Evolutionary conservation across 1,284 basidiomycete species (phyloP).

Genomic region (Marasmius oreades): DNA sequence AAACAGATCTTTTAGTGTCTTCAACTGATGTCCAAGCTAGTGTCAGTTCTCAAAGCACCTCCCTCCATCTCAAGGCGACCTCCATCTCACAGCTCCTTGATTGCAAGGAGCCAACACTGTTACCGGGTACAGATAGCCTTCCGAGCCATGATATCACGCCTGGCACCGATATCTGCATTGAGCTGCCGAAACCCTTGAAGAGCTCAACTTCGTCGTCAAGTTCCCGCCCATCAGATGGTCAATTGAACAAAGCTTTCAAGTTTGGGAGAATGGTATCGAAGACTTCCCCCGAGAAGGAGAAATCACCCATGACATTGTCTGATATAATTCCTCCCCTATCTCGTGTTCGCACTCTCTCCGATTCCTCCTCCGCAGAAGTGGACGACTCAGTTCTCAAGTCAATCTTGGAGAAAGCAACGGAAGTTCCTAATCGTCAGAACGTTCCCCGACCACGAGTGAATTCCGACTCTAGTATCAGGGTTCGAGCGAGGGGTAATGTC

Average conservation of each 20-base stretch:
- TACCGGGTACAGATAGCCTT: slow-evolving; percentile 32
- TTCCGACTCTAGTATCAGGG: slow-evolving; percentile 43
- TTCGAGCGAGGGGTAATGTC: slow-evolving; percentile 20
- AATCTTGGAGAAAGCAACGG: slow-evolving; percentile 48
- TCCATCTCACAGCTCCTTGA: slow-evolving; percentile 29
- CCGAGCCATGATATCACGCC: slow-evolving; percentile 16
- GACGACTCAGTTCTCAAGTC: slow-evolving; percentile 60
- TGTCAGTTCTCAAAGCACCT: slow-evolving; percentile 7
- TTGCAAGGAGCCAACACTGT: slow-evolving; percentile 34
- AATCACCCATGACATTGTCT: slow-evolving; percentile 51
- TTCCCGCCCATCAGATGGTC: slow-evolving; percentile 55
- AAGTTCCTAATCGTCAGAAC: slow-evolving; percentile 28
- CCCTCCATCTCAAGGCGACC: slow-evolving; percentile 24
- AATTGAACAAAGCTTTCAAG: slow-evolving; percentile 66
- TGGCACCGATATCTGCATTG: slow-evolving; percentile 11
- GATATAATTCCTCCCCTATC: slow-evolving; percentile 69
- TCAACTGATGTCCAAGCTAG: slow-evolving; percentile 8
- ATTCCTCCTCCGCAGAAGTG: slow-evolving; percentile 38
- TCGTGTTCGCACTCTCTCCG: slow-evolving; percentile 47
- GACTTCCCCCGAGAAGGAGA: slow-evolving; percentile 17
- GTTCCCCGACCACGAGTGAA: slow-evolving; percentile 30
- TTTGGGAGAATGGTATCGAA: slow-evolving; percentile 58
- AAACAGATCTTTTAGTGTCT: not conserved
- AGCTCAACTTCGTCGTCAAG: slow-evolving; percentile 32
- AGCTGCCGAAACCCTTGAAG: slow-evolving; percentile 14